phyloP scores from a whole-genome alignment of 345 rosid species.

The Lepidium aucheri region DNA sequence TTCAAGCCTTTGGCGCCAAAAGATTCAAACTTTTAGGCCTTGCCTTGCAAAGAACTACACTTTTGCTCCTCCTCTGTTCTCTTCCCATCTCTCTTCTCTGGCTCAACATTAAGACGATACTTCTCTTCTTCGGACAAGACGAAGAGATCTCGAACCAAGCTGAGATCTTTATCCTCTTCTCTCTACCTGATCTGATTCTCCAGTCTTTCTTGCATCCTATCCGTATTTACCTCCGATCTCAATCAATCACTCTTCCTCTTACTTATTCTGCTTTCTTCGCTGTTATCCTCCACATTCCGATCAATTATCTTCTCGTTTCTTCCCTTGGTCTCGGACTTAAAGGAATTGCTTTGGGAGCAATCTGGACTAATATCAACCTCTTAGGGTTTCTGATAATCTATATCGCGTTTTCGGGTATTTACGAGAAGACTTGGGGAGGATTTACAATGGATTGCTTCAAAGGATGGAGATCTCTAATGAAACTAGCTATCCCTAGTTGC shows the following conservation, averaged over 20 bases:
- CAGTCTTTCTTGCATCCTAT: constrained; percentile 73
- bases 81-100: constrained; percentile 57
- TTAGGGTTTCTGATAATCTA: constrained; percentile 49
- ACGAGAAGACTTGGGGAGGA: constrained; percentile 60
- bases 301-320: constrained; percentile 50
- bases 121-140: constrained; percentile 57
- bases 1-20: constrained; percentile 85
- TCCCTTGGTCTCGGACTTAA: constrained; percentile 54
- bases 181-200: constrained; percentile 66
- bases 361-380: constrained; percentile 65
- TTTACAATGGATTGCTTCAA: constrained; percentile 45
- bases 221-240: constrained; percentile 71
- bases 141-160: constrained; percentile 51
- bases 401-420: constrained; percentile 44
- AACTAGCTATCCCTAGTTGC: constrained; percentile 74
- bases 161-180: constrained; percentile 51
- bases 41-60: constrained; percentile 57
- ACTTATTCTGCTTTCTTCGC: constrained; percentile 55
- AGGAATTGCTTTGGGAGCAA: constrained; percentile 65
- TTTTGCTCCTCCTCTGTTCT: constrained; percentile 53
- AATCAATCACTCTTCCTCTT: constrained; percentile 62
- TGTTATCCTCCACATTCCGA: constrained; percentile 59
- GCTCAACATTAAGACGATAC: constrained; percentile 64
- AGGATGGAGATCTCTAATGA: constrained; percentile 50
- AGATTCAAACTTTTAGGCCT: constrained; percentile 63